phyloP scores from a whole-genome alignment of 2,329 filamentous ascomycete species.

The Aspergillus arachidicola region DNA sequence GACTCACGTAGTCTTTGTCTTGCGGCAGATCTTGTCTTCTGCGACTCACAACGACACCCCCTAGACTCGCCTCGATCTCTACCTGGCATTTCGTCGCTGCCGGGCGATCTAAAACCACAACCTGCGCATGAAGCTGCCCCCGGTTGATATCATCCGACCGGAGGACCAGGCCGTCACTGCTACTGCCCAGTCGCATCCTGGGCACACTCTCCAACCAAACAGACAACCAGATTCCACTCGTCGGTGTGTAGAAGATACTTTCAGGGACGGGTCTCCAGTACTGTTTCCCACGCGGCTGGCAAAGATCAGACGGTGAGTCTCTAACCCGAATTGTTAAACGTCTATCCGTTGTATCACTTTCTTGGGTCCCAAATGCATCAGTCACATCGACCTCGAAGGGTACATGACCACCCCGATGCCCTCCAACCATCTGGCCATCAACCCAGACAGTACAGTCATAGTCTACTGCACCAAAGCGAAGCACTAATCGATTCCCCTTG shows the following conservation, averaged over 20 bases:
- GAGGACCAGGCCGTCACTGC: constrained; percentile 64
- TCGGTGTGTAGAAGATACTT: constrained; percentile 70
- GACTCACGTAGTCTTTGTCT: constrained; percentile 52
- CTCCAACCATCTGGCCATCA: constrained; percentile 54
- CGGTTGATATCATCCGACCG: constrained; percentile 58
- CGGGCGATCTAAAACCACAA: constrained; percentile 50
- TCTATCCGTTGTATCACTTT: constrained; percentile 24
- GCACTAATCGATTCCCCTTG: constrained; percentile 39
- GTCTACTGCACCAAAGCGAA: constrained; percentile 56
- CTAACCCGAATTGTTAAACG: constrained; percentile 61
- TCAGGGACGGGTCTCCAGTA: constrained; percentile 59
- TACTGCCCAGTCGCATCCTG: constrained; percentile 56
- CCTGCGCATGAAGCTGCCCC: constrained; percentile 53
- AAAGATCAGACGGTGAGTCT: constrained; percentile 66
- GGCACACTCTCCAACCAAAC: constrained; percentile 66
- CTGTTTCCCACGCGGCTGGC: constrained; percentile 69
- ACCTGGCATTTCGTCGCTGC: constrained; percentile 46
- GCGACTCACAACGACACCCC: constrained; percentile 52
- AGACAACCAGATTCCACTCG: constrained; percentile 73
- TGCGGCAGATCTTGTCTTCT: constrained; percentile 48
- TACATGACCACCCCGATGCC: constrained; percentile 63
- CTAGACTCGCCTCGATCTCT: constrained; percentile 58
- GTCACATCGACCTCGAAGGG: constrained; percentile 64
- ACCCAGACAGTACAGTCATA: constrained; percentile 58
- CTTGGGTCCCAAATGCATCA: constrained; percentile 17